A percentile compares a stretch with the other conserved stretches of the same genome.
Evolutionary conservation across 257 asterid genomes (phyloP).

Genomic region (Solanum sitiens): DNA sequence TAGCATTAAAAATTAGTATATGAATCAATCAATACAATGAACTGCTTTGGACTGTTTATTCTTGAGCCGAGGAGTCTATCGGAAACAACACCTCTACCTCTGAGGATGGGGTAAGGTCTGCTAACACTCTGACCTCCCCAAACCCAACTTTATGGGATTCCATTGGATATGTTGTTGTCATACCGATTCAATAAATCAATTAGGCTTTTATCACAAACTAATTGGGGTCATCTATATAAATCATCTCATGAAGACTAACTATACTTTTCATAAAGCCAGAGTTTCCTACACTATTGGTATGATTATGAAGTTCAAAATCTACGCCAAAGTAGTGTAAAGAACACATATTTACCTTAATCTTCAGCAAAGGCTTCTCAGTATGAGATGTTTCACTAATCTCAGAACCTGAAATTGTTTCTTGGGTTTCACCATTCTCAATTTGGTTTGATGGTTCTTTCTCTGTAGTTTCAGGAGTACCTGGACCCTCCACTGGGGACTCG

Average conservation of each 20-base stretch:
- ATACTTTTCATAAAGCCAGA: background rate
- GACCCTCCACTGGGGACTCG: background rate
- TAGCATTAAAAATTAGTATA: background rate
- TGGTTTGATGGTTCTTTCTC: constrained; percentile 7
- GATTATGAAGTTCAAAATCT: background rate
- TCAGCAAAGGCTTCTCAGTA: constrained; percentile 64
- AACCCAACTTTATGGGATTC: background rate
- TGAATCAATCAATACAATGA: background rate
- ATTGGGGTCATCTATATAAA: background rate
- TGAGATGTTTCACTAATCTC: constrained; percentile 47
- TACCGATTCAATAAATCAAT: background rate
- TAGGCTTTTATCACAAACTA: background rate
- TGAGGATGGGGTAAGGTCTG: background rate
- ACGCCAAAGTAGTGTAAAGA: background rate
- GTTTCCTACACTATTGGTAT: background rate
- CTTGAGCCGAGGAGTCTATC: too few relatives aligned
- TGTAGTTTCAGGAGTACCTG: constrained; percentile 7
- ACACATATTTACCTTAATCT: constrained; percentile 42
- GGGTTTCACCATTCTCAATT: constrained; percentile 14
- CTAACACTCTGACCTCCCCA: background rate
- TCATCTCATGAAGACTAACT: background rate
- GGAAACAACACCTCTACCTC: background rate
- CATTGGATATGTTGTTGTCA: background rate
- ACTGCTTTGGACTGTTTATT: background rate
- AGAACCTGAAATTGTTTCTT: constrained; percentile 32